Conservation (phyloP, 305 asterid genomes). For the Fraxinus greggii region DNA sequence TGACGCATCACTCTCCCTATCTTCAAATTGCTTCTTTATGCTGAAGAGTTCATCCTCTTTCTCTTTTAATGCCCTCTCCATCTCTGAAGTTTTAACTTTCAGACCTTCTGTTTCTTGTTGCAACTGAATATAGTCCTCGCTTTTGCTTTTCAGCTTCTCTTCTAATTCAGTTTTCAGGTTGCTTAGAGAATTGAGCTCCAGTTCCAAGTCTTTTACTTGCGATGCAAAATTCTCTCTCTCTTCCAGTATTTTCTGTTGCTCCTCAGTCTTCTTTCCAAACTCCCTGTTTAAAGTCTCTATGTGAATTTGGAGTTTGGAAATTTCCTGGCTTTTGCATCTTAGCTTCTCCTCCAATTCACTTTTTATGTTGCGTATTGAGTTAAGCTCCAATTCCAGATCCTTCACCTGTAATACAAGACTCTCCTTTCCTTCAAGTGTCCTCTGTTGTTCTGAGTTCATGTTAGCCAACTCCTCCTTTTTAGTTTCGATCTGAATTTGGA, state of each 20-base stretch:
- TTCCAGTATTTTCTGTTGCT: conserved; percentile 47
- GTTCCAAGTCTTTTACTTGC: conserved; percentile 28
- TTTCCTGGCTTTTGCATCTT: conserved; percentile 38
- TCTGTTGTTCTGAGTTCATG: conserved; percentile 46
- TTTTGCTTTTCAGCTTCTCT: conserved; percentile 48
- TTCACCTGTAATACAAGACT: conserved; percentile 37
- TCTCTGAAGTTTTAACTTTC: conserved; percentile 36
- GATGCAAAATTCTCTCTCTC: conserved; percentile 44
- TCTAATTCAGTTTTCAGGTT: conserved; percentile 45
- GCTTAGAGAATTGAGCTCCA: conserved; percentile 35
- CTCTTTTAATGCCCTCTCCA: conserved; percentile 42
- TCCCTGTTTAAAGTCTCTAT: conserved; percentile 43
- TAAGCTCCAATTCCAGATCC: conserved; percentile 45
- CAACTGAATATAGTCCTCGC: conserved; percentile 40
- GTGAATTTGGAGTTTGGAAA: conserved; percentile 34
- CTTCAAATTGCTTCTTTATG: conserved; percentile 38
- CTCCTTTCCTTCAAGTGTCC: conserved; percentile 54
- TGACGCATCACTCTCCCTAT: conserved; percentile 43
- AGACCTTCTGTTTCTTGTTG: conserved; percentile 43
- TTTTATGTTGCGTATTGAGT: conserved; percentile 32
- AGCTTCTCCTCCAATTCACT: conserved; percentile 47
- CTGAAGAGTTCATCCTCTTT: conserved; percentile 43
- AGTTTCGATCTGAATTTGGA: conserved; percentile 44
- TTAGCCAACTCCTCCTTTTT: conserved; percentile 50
- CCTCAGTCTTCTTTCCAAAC: conserved; percentile 39